Conservation (phyloP, 176 grass and related monocot species). For the Typha latifolia region DNA sequence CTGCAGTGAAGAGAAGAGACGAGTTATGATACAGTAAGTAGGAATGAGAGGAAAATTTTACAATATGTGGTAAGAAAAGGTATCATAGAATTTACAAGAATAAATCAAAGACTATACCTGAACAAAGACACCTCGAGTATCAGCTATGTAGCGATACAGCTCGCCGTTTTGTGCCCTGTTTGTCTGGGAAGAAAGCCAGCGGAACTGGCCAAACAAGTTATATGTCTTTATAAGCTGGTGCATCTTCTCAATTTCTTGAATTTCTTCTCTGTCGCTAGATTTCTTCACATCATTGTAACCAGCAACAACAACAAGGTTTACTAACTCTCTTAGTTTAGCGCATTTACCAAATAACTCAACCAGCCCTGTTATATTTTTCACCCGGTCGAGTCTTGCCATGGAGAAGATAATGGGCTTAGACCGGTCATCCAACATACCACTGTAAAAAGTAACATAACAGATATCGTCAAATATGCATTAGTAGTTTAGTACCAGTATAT, state of each 20-base stretch:
- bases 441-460: conserved; percentile 20
- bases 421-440: conserved; percentile 71
- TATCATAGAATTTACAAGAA: no score
- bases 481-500: no score
- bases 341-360: conserved; percentile 71
- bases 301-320: conserved; percentile 84
- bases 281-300: conserved; percentile 68
- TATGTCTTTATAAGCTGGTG: conserved; percentile 60
- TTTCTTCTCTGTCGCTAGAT: conserved; percentile 83
- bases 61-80: no score
- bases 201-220: conserved; percentile 76
- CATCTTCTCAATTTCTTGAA: conserved; percentile 86
- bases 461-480: no score
- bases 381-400: conserved; percentile 81
- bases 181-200: conserved; percentile 91
- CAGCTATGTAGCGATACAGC: conserved; percentile 89
- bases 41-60: no score
- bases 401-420: conserved; percentile 93
- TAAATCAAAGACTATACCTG: conserved; percentile 45
- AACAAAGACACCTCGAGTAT: conserved; percentile 81
- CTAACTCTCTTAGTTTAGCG: conserved; percentile 42
- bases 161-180: conserved; percentile 79
- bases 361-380: conserved; percentile 93
- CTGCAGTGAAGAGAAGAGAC: conserved; percentile 25
- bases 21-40: not conserved